Base-by-base conservation (phyloP, 1,284 basidiomycete species). In the Coriolopsis trogii region DNA sequence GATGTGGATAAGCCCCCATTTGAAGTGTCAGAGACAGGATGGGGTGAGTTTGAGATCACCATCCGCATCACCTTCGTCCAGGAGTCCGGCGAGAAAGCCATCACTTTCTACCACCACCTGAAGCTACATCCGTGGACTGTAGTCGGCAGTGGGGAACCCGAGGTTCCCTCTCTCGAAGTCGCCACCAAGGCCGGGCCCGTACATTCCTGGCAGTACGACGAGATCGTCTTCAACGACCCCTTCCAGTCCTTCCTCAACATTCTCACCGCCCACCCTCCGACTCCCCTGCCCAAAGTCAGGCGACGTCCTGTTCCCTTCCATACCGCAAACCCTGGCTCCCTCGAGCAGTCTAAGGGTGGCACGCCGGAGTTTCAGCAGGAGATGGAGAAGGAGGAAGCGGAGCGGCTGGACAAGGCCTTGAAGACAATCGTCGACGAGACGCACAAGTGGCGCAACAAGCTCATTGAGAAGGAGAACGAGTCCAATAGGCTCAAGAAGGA, bases 171-270 rank as follows among this genome's bases (percentile, higher is more conserved):
- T 6, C 75, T 83, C 4, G 84, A 88, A 16, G 77, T 78, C 16
- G 84, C 86, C 1, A 78, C 81, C 55, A 82, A 83, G 55, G 66
- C 78, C 18, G 84, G 86, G 0, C 86, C 89, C 2, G 91, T 98
- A n/a, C 92, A 98, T 69, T 93, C 94, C 0, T 99, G 97, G 96
- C 95, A 98, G 66, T 99, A 99, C 73, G 97, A 99, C 69, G 97
- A 99, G 67, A 83, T 99, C 55, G 93, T 99, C 41, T 99, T 99
- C 73, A 85, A 87, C 60, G 96, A 99, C 64, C 97, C 97, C 1
- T 93, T 89, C 55, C 87, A 93, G 55, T 78, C 86, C 24, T 96
- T 99, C 73, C 82, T 98, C 62, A 85, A 88, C 62, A 81, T 92
- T 49, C 81, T 99, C 41, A 86, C 87, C 0, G 77, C 80, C 3